Evolutionary conservation across 805 yeast genomes (phyloP).

Genomic region (Wickerhamomyces alni): DNA sequence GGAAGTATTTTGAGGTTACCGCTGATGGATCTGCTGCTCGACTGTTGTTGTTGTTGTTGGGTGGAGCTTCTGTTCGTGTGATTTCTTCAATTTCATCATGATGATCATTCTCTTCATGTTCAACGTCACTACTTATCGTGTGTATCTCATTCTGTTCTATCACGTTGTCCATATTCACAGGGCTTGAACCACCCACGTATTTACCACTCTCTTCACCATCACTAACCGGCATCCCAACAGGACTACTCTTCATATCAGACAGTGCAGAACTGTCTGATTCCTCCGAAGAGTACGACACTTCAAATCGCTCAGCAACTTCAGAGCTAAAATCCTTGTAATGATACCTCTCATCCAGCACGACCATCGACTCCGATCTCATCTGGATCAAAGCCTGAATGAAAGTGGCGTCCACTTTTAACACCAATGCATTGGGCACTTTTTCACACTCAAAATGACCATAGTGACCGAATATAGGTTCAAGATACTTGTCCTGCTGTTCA

Average conservation of each 20-base stretch:
- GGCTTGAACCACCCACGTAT: too few relatives aligned
- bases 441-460: slow-evolving; percentile 2
- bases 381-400: not conserved
- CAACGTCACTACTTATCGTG: not conserved
- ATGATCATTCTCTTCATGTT: not conserved
- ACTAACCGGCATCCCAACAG: too few relatives aligned
- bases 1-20: not conserved
- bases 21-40: too few relatives aligned
- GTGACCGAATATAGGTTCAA: not conserved
- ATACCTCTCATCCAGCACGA: not conserved
- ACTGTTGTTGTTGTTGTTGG: too few relatives aligned
- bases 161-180: too few relatives aligned
- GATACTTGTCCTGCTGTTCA: not conserved
- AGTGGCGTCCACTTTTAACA: not conserved
- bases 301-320: not conserved
- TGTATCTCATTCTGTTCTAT: too few relatives aligned
- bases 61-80: too few relatives aligned
- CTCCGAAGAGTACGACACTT: not conserved
- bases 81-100: too few relatives aligned
- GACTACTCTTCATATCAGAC: too few relatives aligned
- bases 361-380: not conserved
- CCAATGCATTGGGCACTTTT: not conserved
- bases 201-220: too few relatives aligned
- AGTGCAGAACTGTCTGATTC: not conserved
- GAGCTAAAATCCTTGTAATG: not conserved